A percentile compares a stretch with the other conserved stretches of the same genome.
Conservation (phyloP, 2,329 filamentous ascomycete species). For the Trichophyton benhamiae region DNA sequence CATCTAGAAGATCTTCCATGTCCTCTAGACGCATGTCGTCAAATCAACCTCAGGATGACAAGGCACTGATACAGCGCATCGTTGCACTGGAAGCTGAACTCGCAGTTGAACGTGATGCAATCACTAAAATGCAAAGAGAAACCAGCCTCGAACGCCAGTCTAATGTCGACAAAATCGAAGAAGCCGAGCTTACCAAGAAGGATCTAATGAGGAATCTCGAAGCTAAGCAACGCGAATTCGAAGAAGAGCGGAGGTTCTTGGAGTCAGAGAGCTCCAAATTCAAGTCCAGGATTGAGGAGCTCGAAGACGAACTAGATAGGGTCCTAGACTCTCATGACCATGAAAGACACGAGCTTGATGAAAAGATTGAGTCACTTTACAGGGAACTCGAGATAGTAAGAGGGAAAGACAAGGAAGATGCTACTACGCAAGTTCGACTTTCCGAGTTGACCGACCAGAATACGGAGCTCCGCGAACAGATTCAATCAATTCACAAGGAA, state of each 20-base stretch:
- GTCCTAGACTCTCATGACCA: slow-evolving; percentile 73
- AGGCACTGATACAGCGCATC: slow-evolving; percentile 49
- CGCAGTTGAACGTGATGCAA: slow-evolving; percentile 56
- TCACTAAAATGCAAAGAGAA: slow-evolving; percentile 57
- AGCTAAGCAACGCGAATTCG: slow-evolving; percentile 76
- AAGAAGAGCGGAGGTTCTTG: slow-evolving; percentile 68
- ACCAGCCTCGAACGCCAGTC: slow-evolving; percentile 47
- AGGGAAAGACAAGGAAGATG: slow-evolving; percentile 42
- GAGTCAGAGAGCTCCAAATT: slow-evolving; percentile 68
- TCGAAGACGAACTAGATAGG: slow-evolving; percentile 83
- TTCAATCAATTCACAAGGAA: slow-evolving; percentile 41
- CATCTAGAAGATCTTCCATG: slow-evolving; percentile 47
- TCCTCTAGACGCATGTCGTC: slow-evolving; percentile 51
- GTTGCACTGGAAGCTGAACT: slow-evolving; percentile 67
- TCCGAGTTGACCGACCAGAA: slow-evolving; percentile 24
- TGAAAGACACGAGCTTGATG: slow-evolving; percentile 59
- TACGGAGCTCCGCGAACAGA: slow-evolving; percentile 40
- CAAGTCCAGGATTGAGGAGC: slow-evolving; percentile 68
- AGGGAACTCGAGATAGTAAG: slow-evolving; percentile 54
- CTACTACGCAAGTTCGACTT: slow-evolving; percentile 28
- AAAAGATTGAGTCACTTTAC: slow-evolving; percentile 55
- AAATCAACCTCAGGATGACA: slow-evolving; percentile 48
- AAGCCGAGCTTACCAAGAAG: slow-evolving; percentile 82
- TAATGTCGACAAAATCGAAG: slow-evolving; percentile 58
- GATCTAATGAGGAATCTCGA: slow-evolving; percentile 94